Evolutionary conservation across 1,284 basidiomycete genomes (phyloP), one percentile per base, ranked within the genome.

Genomic region (Leccinum olivaceoglutinosum): DNA sequence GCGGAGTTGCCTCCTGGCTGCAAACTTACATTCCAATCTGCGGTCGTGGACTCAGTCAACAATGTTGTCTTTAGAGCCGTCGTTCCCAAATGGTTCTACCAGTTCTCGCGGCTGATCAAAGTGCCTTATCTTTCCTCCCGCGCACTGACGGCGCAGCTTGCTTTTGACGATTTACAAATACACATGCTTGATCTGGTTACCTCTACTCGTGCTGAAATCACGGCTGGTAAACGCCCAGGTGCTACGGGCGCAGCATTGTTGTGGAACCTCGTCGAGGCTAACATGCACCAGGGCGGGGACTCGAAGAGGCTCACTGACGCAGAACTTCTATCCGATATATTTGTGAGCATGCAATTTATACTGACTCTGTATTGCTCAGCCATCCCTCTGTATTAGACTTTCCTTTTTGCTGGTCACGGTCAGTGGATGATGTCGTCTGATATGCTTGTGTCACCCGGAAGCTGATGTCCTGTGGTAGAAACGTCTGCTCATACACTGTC

Each of bases 301-400:
- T 61, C 68, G 12, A 75, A 73, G 62, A 67, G 68, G 29, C 63
- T 83, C 53, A 78, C 75, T 2, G 80, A 82, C 39, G 76, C 74
- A 18, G 81, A 82, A 60, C 60, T 82, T 9, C 65, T 81, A 7
- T 82, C 81, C 0, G 73, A 82, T 63, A 77, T 78, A 60, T 82
- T 80, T 66, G 81, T 81, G 60, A 68, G 74, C 68, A 55, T 32
- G 14, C 5, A 46, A 5, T 39, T 14, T 49, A 3, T 21, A n/a
- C 49, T 7, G 11, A 29, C 41, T 16, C 21, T n/a, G 5, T 16
- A 4, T 2, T 39, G 11, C 36, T 67, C 21, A 63, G 0, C 16
- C 2, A 58, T 36, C 6, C 8, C 12, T 49, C 18, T 54, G 1
- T 34, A 25, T n/a, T 39, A 81, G 80, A 61, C 68, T 2, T 80